A percentile compares a stretch with the other conserved stretches of the same genome.
These are phyloP conservation scores for Aspergillus asperescens DNA, from an alignment of 495 filamentous ascomycete species.

Conservation along the genomic window DNA sequence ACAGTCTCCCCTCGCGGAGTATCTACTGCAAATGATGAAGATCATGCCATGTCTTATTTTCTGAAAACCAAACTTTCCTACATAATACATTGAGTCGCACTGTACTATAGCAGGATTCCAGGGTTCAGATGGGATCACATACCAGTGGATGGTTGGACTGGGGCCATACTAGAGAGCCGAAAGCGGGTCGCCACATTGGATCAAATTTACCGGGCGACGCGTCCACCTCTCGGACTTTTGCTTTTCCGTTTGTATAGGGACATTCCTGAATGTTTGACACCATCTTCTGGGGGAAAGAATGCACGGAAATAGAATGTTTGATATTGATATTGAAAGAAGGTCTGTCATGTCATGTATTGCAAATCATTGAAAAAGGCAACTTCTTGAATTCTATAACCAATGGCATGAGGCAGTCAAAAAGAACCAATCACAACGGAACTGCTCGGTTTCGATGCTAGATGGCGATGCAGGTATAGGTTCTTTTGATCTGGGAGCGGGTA, in stretches of 20 bases:
- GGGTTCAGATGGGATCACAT: conserved; percentile 4
- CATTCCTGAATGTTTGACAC: neutral
- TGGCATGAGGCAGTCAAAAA: no score
- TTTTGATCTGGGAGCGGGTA: no score
- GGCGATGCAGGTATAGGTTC: no score
- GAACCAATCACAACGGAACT: no score
- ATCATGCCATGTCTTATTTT: neutral
- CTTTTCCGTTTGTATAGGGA: neutral
- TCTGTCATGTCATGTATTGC: no score
- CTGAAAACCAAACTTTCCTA: no score
- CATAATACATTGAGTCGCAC: no score
- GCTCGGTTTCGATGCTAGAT: no score
- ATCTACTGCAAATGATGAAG: no score
- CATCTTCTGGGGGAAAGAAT: neutral
- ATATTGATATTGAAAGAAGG: neutral
- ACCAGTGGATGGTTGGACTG: conserved; percentile 8
- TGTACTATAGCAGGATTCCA: conserved; percentile 2
- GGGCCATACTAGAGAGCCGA: neutral
- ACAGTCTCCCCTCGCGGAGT: neutral
- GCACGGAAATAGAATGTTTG: neutral
- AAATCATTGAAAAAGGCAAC: no score
- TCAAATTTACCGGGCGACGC: conserved; percentile 18
- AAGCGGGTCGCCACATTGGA: conserved; percentile 16
- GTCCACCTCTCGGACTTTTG: neutral
- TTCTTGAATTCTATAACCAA: no score